Evolutionary conservation across 805 yeast genomes (phyloP).

Genomic region (Lipomyces lipofer): DNA sequence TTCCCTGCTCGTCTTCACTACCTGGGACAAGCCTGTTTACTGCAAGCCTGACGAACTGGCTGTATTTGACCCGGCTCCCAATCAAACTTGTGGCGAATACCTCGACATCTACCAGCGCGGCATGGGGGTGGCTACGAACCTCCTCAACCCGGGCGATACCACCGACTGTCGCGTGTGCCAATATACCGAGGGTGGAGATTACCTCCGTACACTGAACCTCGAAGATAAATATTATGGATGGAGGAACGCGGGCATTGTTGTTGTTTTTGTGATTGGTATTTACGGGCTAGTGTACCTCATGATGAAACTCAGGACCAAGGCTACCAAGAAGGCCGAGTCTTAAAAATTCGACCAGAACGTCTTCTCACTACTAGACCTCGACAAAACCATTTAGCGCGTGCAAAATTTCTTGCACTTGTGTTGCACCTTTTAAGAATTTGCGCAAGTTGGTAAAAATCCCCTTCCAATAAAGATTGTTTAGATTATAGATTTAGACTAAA

Average conservation of each 20-base stretch:
- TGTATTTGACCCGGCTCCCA: conserved; percentile 53
- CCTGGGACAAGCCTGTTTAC: conserved; percentile 52
- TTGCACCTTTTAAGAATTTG: no score
- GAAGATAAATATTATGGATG: conserved; percentile 44
- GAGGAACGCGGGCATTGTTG: conserved; percentile 64
- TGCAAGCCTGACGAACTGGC: conserved; percentile 54
- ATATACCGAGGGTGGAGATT: conserved; percentile 45
- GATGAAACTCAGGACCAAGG: conserved; percentile 7
- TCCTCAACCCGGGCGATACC: conserved; percentile 50
- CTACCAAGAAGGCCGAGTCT: conserved; percentile 5
- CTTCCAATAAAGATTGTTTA: no score
- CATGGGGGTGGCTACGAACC: conserved; percentile 33
- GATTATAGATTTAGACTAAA: no score
- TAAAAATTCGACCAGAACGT: no score
- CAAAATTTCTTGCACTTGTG: no score
- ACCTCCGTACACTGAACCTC: conserved; percentile 47
- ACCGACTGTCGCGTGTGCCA: conserved; percentile 46
- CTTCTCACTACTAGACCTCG: not conserved
- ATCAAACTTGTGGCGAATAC: conserved; percentile 63
- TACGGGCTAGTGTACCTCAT: not conserved
- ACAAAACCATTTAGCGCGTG: not conserved
- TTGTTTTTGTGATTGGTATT: not conserved
- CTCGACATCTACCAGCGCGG: conserved; percentile 31
- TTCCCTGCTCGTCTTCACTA: conserved; percentile 49
- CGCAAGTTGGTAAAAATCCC: no score